Base-by-base conservation (phyloP, 495 filamentous ascomycete species). In the Penicillium odoratum region DNA sequence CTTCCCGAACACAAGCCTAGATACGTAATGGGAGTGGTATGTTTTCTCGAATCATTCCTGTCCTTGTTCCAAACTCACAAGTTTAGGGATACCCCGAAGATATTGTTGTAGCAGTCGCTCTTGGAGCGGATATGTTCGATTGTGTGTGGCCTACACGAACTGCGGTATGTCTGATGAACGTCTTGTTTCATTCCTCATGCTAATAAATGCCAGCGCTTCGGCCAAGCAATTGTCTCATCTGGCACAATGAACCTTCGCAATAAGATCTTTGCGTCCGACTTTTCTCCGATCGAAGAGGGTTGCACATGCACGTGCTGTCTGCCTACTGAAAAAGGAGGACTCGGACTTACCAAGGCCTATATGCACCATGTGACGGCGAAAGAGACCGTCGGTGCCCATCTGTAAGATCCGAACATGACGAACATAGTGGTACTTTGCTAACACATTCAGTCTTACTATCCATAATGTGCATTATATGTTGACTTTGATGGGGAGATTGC, bases 71-170 rank as follows among this genome's bases (percentile, higher is more conserved):
- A 42, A 28, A 29, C 42, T 47, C 8, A 49, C 42, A 31, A 9
- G 31, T 0, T 0, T 55, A 86, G 84, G 88, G 94, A 31, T 98
- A 97, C 69, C 94, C 94, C 1, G 94, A 97, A 69, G 94, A 98
- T 71, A 78, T 98, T 52, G 78, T 98, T 11, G 91, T 98, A 13
- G 92, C 90, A 51, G 81, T 96, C 11, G 94, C 94, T 10, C 82
- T 98, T 5, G 94, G 94, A 5, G 94, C 95, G 25, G 94, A 98
- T 69, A 98, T 98, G 95, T 98, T 98, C 71, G 94, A 98, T 75
- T 98, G 95, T 66, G 94, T 98, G 6, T 98, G 95, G 95, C 95
- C 93, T 7, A 98, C 94, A 26, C 82, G 94, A 42, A 98, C 94
- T 26, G 94, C 95, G 11, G 85, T 84, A 75, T 64, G 74, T 64